phyloP scores from a whole-genome alignment of 2,329 filamentous ascomycete genomes.

The Sclerotinia sclerotiorum region DNA sequence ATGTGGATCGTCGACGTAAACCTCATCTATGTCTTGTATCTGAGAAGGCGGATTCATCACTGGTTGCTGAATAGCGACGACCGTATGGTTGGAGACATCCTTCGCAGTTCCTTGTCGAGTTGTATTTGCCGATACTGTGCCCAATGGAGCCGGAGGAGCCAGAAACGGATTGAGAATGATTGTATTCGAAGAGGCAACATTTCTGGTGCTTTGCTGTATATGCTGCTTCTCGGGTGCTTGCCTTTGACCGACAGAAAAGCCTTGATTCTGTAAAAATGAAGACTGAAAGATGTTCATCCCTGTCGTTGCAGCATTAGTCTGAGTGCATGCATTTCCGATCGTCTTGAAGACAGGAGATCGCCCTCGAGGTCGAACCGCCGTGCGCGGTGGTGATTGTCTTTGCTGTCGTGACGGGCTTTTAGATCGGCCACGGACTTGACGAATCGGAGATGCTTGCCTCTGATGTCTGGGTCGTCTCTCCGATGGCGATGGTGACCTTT shows the following conservation, averaged over 20 bases:
- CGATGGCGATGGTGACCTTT: constrained; percentile 22
- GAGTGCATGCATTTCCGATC: background rate
- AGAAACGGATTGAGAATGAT: background rate
- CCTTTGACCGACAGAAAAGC: background rate
- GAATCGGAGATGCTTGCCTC: constrained; percentile 9
- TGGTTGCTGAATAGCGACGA: background rate
- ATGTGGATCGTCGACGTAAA: constrained; percentile 31
- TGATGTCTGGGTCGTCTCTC: constrained; percentile 2
- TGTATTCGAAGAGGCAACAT: background rate
- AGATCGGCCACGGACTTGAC: constrained; percentile 5
- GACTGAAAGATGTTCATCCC: background rate
- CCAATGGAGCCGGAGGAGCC: background rate
- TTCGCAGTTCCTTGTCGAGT: background rate
- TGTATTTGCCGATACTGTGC: background rate
- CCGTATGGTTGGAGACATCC: background rate
- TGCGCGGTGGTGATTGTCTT: constrained; percentile 10
- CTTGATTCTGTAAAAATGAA: background rate
- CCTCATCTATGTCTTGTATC: background rate
- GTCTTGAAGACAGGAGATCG: constrained; percentile 14
- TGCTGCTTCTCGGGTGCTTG: background rate
- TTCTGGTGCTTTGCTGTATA: background rate
- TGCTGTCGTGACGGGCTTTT: constrained; percentile 13
- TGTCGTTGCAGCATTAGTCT: background rate
- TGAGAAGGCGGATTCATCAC: background rate
- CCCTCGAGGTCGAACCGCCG: constrained; percentile 6